Evolutionary conservation across 176 grass and related monocot species (phyloP), one percentile per base, ranked within the genome.

Genomic region (Microstegium vimineum): DNA sequence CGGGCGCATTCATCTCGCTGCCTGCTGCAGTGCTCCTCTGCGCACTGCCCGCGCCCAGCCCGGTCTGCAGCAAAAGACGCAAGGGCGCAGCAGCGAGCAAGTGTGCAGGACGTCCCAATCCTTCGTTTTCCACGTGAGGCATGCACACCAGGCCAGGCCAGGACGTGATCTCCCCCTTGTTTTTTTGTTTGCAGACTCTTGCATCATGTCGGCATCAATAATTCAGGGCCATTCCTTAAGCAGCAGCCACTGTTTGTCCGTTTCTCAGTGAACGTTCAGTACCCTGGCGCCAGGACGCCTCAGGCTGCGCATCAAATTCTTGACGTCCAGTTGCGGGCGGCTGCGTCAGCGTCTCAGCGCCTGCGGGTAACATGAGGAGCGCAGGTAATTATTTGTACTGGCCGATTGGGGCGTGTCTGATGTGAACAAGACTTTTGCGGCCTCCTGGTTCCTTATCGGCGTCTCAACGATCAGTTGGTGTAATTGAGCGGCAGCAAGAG

Each of bases 1-100:
- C 16, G 23, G 47, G 12, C 77, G 22, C 22, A 42, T 76, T 61
- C 81, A 70, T 76, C 73, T 82, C 64, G 64, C 28, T 70, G 62
- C 43, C n/a, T n/a, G 75, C 6, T 59, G n/a, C n/a, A n/a, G n/a
- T n/a, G n/a, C n/a, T n/a, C n/a, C 56, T 59, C 54, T 25, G 56
- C 56, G 47, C 47, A 6, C 4, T 18, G 17, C 18, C n/a, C n/a
- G n/a, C n/a, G n/a, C n/a, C 3, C 18, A 4, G 30, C 42, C 62
- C 3, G 28, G 17, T 2, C 76, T 66, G 17, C 62, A 66, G 38
- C 60, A 46, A 42, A 62, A n/a, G 10, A 52, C n/a, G 17, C 47
- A 52, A 18, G 1, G 20, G 18, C 51, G 46, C 17, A 8, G 47
- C 10, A 63, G 27, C n/a, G n/a, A n/a, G n/a, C n/a, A n/a, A n/a